These are phyloP conservation scores for Lepiota venenata DNA, from an alignment of 768 basidiomycete species.

Conservation along the genomic window DNA sequence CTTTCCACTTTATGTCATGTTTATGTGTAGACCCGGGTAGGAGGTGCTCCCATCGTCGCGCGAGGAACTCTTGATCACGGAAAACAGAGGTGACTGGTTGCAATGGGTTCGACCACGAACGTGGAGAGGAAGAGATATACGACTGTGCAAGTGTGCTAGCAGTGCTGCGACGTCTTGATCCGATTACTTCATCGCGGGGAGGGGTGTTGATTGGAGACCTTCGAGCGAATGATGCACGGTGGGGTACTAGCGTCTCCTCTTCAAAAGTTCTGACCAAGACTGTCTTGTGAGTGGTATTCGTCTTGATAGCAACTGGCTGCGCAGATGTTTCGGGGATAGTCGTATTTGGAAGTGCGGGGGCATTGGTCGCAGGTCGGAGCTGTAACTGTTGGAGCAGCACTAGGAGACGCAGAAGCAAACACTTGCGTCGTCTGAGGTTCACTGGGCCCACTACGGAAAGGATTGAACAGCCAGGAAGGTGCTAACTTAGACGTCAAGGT, in stretches of 20 bases:
- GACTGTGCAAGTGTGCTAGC: conserved; percentile 34
- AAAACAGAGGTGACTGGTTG: conserved; percentile 55
- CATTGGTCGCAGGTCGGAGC: conserved; percentile 32
- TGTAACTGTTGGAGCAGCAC: conserved; percentile 20
- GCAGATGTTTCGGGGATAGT: conserved; percentile 31
- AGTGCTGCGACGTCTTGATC: conserved; percentile 52
- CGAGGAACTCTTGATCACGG: conserved; percentile 68
- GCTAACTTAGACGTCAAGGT: conserved; percentile 58
- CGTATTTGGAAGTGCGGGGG: conserved; percentile 30
- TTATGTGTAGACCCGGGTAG: conserved; percentile 71
- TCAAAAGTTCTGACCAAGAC: conserved; percentile 52
- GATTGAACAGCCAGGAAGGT: conserved; percentile 77
- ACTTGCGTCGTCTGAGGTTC: conserved; percentile 61
- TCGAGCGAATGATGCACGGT: conserved; percentile 44
- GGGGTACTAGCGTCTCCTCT: conserved; percentile 48
- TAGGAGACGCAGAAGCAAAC: conserved; percentile 45
- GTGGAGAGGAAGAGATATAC: conserved; percentile 46
- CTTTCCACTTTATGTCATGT: conserved; percentile 91
- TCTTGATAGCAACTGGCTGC: conserved; percentile 43
- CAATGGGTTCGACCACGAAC: conserved; percentile 60
- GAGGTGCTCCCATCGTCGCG: conserved; percentile 87
- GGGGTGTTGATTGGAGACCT: conserved; percentile 68
- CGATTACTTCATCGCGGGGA: conserved; percentile 62
- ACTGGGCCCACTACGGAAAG: conserved; percentile 61
- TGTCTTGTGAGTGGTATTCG: conserved; percentile 33